These are phyloP conservation scores for Xerophyta viscosa DNA, from an alignment of 106 monocot species.

Conservation along the genomic window DNA sequence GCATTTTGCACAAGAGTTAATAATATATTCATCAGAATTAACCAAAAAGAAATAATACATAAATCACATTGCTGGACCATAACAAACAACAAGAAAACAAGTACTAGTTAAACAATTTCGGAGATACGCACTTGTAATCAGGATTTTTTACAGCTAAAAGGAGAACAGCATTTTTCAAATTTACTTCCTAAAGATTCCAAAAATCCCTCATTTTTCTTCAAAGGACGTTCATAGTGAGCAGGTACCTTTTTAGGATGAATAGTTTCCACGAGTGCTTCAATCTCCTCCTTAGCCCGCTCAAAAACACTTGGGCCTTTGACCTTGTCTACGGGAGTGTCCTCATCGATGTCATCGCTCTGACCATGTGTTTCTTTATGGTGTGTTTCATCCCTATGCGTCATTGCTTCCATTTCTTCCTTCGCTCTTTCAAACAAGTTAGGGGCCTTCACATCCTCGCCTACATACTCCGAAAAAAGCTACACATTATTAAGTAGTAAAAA, in stretches of 20 bases:
- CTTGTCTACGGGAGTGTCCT: conserved; percentile 55
- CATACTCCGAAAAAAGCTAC: too few species aligned
- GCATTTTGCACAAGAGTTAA: too few species aligned
- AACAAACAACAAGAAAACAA: too few species aligned
- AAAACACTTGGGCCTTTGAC: conserved; percentile 66
- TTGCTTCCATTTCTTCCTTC: conserved; percentile 44
- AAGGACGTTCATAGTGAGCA: conserved; percentile 1
- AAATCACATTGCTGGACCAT: too few species aligned
- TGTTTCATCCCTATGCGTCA: conserved; percentile 27
- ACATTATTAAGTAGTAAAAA: too few species aligned
- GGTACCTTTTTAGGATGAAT: conserved; percentile 49
- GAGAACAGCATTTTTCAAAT: conserved; percentile 30
- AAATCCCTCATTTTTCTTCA: conserved; percentile 18
- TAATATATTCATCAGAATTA: too few species aligned
- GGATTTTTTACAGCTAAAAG: conserved; percentile 30
- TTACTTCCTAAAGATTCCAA: conserved; percentile 24
- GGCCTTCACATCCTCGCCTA: conserved; percentile 21
- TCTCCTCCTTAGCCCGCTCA: conserved; percentile 79
- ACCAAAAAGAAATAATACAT: too few species aligned
- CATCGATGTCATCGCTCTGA: conserved; percentile 52
- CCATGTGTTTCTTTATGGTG: conserved; percentile 78
- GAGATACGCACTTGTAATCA: conserved; percentile 9
- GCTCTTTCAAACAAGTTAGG: conserved; percentile 41
- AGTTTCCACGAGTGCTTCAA: conserved; percentile 62
- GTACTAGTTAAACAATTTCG: too few species aligned